phyloP scores from a whole-genome alignment of 2,329 filamentous ascomycete species.

The Macrophomina phaseolina region DNA sequence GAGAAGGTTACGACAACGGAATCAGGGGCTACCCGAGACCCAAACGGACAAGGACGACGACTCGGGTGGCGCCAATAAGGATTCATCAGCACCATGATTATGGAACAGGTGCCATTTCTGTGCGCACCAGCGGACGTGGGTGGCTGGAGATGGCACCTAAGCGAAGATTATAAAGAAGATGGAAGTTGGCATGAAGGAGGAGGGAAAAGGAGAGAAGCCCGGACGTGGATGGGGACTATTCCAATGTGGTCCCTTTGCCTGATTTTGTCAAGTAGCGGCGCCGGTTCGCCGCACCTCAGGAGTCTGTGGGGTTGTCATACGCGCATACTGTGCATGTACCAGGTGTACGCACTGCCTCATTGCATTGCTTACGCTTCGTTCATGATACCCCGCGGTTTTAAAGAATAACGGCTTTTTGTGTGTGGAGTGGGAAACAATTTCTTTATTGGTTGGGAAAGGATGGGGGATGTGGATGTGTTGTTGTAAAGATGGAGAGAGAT shows the following conservation, averaged over 20 bases:
- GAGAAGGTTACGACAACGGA: too few relatives aligned
- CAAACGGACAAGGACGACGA: neutral
- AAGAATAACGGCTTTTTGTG: constrained; percentile 23
- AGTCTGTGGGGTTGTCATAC: constrained; percentile 26
- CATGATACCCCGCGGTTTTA: constrained; percentile 26
- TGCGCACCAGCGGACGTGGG: too few relatives aligned
- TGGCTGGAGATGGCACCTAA: too few relatives aligned
- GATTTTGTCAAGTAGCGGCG: constrained; percentile 23
- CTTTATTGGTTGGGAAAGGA: neutral
- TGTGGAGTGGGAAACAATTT: constrained; percentile 1
- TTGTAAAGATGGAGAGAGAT: neutral
- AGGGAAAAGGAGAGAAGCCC: neutral
- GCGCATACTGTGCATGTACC: constrained; percentile 26
- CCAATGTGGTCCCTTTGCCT: constrained; percentile 3
- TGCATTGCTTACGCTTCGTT: constrained; percentile 26
- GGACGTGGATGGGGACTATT: constrained; percentile 1
- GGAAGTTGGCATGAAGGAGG: neutral
- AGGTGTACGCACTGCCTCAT: constrained; percentile 26
- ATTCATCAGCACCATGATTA: too few relatives aligned
- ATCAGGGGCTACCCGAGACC: neutral
- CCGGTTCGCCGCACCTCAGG: constrained; percentile 24
- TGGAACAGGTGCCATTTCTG: too few relatives aligned
- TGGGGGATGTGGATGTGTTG: neutral
- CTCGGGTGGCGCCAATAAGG: neutral
- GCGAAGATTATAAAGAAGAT: too few relatives aligned